phyloP scores from a whole-genome alignment of 2,329 filamentous ascomycete species.

The Geoglossum cookeanum region DNA sequence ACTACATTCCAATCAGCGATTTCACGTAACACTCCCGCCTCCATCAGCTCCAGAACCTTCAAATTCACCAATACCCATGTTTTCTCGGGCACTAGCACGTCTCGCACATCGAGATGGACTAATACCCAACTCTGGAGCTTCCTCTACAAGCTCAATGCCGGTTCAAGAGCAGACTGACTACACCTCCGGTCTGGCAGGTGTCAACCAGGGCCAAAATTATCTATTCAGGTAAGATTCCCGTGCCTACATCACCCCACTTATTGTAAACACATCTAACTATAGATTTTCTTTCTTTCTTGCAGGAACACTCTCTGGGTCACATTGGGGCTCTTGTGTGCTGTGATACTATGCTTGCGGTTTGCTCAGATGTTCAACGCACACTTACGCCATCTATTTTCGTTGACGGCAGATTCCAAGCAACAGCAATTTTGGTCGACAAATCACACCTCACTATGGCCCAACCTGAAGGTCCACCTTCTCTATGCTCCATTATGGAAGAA shows the following conservation, averaged over 20 bases:
- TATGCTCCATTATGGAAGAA: constrained; percentile 55
- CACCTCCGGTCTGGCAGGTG: constrained; percentile 1
- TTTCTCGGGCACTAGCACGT: background rate
- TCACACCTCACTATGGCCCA: background rate
- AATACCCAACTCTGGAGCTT: background rate
- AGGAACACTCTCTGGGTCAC: constrained; percentile 3
- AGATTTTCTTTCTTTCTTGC: background rate
- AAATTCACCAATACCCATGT: background rate
- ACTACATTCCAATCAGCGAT: background rate
- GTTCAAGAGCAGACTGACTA: background rate
- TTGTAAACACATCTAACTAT: background rate
- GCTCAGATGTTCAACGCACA: constrained; percentile 4
- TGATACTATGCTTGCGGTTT: constrained; percentile 2
- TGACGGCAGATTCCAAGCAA: constrained; percentile 1
- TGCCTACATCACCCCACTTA: background rate
- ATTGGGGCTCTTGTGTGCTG: constrained; percentile 1
- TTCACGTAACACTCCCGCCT: background rate
- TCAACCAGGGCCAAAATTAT: constrained; percentile 1
- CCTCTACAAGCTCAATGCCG: background rate
- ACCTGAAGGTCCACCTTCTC: constrained; percentile 39
- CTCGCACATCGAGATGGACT: background rate
- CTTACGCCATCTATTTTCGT: constrained; percentile 4
- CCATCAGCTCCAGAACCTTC: background rate
- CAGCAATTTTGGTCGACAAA: constrained; percentile 5
- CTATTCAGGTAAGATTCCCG: constrained; percentile 1